These are phyloP conservation scores for Debaryomyces hansenii DNA, from an alignment of 805 yeast genomes.

Conservation along the genomic window DNA sequence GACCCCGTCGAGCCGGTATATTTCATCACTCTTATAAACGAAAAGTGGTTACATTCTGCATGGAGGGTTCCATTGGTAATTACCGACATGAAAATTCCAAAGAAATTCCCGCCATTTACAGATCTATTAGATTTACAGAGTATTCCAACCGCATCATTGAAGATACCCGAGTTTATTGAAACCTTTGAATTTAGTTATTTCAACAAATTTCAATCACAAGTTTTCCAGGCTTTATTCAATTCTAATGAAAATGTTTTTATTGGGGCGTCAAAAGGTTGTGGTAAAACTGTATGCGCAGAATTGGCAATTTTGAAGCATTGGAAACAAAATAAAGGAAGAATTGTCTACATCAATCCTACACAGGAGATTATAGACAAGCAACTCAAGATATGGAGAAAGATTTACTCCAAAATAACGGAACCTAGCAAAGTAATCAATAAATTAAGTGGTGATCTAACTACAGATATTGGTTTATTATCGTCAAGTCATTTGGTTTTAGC, in stretches of 20 bases:
- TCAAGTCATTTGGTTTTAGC: slow-evolving; percentile 67
- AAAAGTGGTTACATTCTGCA: slow-evolving; percentile 82
- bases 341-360: slow-evolving; percentile 67
- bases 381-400: slow-evolving; percentile 51
- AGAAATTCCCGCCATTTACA: slow-evolving; percentile 62
- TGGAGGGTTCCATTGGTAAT: slow-evolving; percentile 61
- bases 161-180: slow-evolving; percentile 45
- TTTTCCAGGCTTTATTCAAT: slow-evolving; percentile 58
- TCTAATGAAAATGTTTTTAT: slow-evolving; percentile 60
- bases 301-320: slow-evolving; percentile 72
- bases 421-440: slow-evolving; percentile 55
- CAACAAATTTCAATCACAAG: slow-evolving; percentile 75
- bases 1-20: slow-evolving; percentile 69
- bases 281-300: slow-evolving; percentile 72
- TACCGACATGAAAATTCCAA: slow-evolving; percentile 54
- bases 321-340: slow-evolving; percentile 67
- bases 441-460: slow-evolving; percentile 52
- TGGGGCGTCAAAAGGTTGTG: slow-evolving; percentile 75
- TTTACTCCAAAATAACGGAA: slow-evolving; percentile 49
- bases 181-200: slow-evolving; percentile 53
- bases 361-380: slow-evolving; percentile 54
- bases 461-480: slow-evolving; percentile 57
- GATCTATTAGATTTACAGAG: slow-evolving; percentile 53
- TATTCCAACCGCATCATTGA: slow-evolving; percentile 49
- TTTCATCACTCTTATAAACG: slow-evolving; percentile 72